Conservation (phyloP, 1,284 basidiomycete species). For the Gomphus bonarii region DNA sequence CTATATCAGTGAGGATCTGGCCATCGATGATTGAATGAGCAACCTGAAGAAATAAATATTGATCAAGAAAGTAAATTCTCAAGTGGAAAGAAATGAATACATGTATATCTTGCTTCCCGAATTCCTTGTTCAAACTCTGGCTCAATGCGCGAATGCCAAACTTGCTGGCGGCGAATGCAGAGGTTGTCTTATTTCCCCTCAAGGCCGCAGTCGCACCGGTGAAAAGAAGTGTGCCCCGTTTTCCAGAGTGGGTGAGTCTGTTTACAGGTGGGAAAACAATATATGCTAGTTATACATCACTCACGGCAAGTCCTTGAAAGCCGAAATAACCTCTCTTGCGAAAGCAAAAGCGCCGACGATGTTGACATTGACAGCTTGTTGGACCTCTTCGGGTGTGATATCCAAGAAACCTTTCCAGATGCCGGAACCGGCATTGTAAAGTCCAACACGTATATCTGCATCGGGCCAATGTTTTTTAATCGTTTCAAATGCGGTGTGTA, state of each 20-base stretch:
- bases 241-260: constrained; percentile 32
- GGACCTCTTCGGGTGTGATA: constrained; percentile 48
- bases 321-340: constrained; percentile 47
- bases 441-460: constrained; percentile 47
- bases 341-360: constrained; percentile 60
- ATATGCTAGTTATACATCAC: neutral
- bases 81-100: constrained; percentile 19
- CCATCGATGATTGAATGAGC: constrained; percentile 22
- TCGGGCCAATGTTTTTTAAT: constrained; percentile 44
- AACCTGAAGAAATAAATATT: constrained; percentile 16
- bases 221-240: constrained; percentile 61
- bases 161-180: constrained; percentile 62
- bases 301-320: constrained; percentile 48
- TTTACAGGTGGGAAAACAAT: neutral
- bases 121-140: constrained; percentile 73
- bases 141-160: constrained; percentile 54
- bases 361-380: constrained; percentile 38
- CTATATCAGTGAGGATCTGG: constrained; percentile 17
- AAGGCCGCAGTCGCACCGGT: constrained; percentile 67
- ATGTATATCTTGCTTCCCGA: constrained; percentile 71
- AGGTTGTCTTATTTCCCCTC: constrained; percentile 55
- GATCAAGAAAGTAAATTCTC: neutral
- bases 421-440: constrained; percentile 54
- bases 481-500: constrained; percentile 42
- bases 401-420: constrained; percentile 63